These are phyloP conservation scores for Closterium sp. DNA, from an alignment of 139 green algal genomes.

Conservation along the genomic window DNA sequence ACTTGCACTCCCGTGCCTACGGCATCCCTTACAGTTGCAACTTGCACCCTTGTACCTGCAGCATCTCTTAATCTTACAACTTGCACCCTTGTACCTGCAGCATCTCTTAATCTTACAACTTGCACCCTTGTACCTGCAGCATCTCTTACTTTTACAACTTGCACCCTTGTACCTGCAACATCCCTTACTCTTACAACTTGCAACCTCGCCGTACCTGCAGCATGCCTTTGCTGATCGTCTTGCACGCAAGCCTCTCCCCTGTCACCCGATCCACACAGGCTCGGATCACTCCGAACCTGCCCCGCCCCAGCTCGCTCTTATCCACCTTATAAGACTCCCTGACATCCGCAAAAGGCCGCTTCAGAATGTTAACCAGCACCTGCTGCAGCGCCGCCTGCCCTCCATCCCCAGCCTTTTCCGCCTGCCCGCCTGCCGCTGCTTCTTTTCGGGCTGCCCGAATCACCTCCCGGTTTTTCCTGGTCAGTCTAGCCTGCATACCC, in stretches of 20 bases:
- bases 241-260: constrained; percentile 70
- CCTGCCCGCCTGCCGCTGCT: background rate
- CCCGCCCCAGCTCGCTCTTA: constrained; percentile 36
- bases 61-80: too few species aligned
- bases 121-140: too few species aligned
- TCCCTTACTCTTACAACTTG: constrained; percentile 14
- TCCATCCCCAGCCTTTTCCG: background rate
- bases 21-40: too few species aligned
- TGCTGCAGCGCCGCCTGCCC: background rate
- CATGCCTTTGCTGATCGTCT: constrained; percentile 83
- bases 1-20: too few species aligned
- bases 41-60: too few species aligned
- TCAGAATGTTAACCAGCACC: background rate
- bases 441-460: background rate
- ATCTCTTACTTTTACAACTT: too few species aligned
- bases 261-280: constrained; percentile 58
- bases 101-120: too few species aligned
- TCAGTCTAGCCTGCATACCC: background rate
- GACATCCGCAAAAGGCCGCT: constrained; percentile 19
- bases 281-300: constrained; percentile 48
- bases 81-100: too few species aligned
- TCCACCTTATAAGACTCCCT: background rate
- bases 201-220: constrained; percentile 47
- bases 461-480: background rate
- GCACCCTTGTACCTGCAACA: background rate